phyloP scores from a whole-genome alignment of 306 rosid species.

The Pterocarpus santalinus region DNA sequence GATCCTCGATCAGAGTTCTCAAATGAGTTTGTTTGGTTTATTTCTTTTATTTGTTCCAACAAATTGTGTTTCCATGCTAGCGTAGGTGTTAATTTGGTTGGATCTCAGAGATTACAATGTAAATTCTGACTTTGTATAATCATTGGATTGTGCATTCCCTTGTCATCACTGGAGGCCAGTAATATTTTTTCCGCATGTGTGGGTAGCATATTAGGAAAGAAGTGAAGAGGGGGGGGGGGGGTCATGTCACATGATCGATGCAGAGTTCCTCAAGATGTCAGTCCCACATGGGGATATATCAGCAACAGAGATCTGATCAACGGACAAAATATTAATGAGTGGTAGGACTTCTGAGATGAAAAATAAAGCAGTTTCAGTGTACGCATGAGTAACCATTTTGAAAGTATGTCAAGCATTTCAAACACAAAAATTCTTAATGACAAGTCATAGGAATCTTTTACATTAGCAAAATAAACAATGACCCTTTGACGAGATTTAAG shows the following conservation, averaged over 20 bases:
- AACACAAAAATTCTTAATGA: not conserved
- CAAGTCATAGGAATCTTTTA: not conserved
- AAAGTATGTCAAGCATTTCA: not conserved
- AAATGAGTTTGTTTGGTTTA: slow-evolving; percentile 56
- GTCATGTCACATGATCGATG: slow-evolving; percentile 49
- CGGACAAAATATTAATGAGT: slow-evolving; percentile 21
- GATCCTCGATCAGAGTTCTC: slow-evolving; percentile 46
- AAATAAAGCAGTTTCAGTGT: no score
- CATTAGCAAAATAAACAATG: not conserved
- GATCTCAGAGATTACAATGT: slow-evolving; percentile 73
- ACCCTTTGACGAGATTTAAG: not conserved
- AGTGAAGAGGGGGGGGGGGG: not conserved
- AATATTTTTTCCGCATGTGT: slow-evolving; percentile 33
- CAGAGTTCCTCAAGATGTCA: slow-evolving; percentile 52
- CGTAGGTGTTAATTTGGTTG: slow-evolving; percentile 64
- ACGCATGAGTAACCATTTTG: not conserved
- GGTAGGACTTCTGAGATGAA: not conserved
- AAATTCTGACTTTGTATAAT: slow-evolving; percentile 76
- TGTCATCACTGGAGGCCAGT: slow-evolving; percentile 40
- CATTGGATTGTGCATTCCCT: slow-evolving; percentile 51
- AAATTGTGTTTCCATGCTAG: slow-evolving; percentile 56
- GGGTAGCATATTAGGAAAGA: slow-evolving; percentile 9
- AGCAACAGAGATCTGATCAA: slow-evolving; percentile 53
- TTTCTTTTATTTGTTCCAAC: slow-evolving; percentile 43
- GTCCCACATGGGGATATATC: slow-evolving; percentile 57